Evolutionary conservation across 768 basidiomycete species (phyloP).

Genomic region (Russula compacta): DNA sequence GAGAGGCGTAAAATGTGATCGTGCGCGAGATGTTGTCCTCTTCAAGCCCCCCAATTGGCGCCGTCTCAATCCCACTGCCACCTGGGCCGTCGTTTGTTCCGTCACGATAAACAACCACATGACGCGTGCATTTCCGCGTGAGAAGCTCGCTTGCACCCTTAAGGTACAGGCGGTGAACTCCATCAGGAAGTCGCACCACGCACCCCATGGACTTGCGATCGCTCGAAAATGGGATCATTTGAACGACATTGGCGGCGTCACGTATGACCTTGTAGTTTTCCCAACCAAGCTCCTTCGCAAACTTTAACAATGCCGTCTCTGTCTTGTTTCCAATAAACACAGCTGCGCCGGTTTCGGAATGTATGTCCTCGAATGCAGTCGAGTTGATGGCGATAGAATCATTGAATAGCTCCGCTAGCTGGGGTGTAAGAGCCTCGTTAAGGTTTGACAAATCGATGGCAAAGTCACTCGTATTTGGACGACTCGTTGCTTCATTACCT

Average conservation of each 20-base stretch:
- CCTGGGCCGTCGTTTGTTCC: constrained; percentile 22
- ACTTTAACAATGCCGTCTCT: constrained; percentile 81
- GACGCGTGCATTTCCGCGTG: constrained; percentile 59
- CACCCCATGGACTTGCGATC: constrained; percentile 94
- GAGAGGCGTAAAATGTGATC: constrained; percentile 97
- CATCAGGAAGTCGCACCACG: constrained; percentile 53
- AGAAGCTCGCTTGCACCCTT: constrained; percentile 96
- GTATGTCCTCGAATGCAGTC: constrained; percentile 83
- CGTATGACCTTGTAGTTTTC: constrained; percentile 57
- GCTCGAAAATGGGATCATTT: constrained; percentile 91
- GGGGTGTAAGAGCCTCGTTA: constrained; percentile 49
- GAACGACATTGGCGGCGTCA: constrained; percentile 51
- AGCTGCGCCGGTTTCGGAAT: constrained; percentile 47
- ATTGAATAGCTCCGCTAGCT: constrained; percentile 63
- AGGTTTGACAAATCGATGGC: constrained; percentile 74
- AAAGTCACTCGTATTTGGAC: constrained; percentile 53
- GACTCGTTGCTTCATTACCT: constrained; percentile 52
- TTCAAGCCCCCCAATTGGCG: constrained; percentile 53
- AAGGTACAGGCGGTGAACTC: constrained; percentile 59
- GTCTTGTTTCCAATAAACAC: constrained; percentile 91
- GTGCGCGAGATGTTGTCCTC: constrained; percentile 82
- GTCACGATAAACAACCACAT: constrained; percentile 58
- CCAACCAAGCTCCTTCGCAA: constrained; percentile 79
- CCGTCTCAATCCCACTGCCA: constrained; percentile 40
- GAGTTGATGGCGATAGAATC: constrained; percentile 86